Evolutionary conservation across 257 asterid genomes (phyloP), one percentile per base, ranked within the genome.

Genomic region (Salvia miltiorrhiza): DNA sequence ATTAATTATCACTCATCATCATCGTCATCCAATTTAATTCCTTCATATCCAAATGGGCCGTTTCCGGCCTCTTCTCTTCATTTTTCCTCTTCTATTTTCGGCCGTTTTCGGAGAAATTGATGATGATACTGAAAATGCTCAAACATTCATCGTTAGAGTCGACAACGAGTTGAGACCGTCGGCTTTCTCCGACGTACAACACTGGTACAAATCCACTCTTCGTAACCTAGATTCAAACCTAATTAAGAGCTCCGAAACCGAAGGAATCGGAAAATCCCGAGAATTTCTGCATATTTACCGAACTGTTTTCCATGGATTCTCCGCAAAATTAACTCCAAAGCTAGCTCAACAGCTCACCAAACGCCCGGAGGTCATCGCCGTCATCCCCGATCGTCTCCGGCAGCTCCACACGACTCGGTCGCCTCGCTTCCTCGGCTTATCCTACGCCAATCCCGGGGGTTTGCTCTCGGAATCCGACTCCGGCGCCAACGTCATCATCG

Each of bases 261-360:
- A 57, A 8, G 48, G 20, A 7, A 28, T 7, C 0, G 12, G 47
- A 3, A 14, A 65, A 19, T 7, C 83, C 57, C 43, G 3, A 8
- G 80, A 70, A 0, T 77, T 89, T 45, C 75, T 90, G 12, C 97
- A 92, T 55, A 80, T 86, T 14, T 92, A 92, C 70, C 77, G 40
- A 77, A 89, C 88, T 0, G 95, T 89, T 30, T 86, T 92, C 63
- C 95, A 87, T 71, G 98, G 98, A 0, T 92, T 92, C 49, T 87
- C 97, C 1, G 83, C 91, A 6, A 78, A 63, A 63, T 77, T 92
- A 54, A 86, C 96, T 9, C 74, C 58, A 40, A 39, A 79, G 23
- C 81, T 84, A 74, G 97, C 88, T 33, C 64, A 63, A 39, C 49
- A 78, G 45, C 90, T 92, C 20, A 19, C 19, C 50, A 78, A 8